Percentiles rank a stretch among this genome's conserved stretches.
These are phyloP conservation scores for Ophiostoma angusticollis DNA, from an alignment of 2,329 filamentous ascomycete species.

Conservation along the genomic window DNA sequence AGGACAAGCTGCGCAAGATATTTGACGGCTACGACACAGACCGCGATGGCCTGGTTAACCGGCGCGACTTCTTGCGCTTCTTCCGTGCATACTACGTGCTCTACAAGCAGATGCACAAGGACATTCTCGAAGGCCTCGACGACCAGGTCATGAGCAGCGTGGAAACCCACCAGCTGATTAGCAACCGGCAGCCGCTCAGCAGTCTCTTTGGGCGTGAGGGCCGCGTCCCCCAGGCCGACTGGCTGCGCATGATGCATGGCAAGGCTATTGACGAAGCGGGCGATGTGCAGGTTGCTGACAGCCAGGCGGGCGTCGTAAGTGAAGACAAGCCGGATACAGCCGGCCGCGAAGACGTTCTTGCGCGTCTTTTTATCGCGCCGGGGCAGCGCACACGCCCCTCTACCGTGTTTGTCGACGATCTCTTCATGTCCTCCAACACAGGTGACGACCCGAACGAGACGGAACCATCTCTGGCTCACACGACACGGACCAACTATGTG, in stretches of 20 bases:
- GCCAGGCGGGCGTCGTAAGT: constrained; percentile 41
- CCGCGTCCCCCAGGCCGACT: constrained; percentile 50
- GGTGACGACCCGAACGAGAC: constrained; percentile 11
- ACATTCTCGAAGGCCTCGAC: constrained; percentile 66
- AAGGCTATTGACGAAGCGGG: constrained; percentile 51
- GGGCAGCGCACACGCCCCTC: constrained; percentile 1
- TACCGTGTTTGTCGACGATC: constrained; percentile 3
- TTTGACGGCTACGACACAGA: constrained; percentile 85
- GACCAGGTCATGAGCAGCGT: constrained; percentile 65
- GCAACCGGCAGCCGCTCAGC: constrained; percentile 63
- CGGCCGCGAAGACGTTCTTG: constrained; percentile 12
- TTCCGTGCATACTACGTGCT: constrained; percentile 87
- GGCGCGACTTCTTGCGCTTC: constrained; percentile 80
- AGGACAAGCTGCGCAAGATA: constrained; percentile 17
- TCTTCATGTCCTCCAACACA: not conserved
- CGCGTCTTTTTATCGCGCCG: constrained; percentile 28
- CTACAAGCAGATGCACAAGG: constrained; percentile 77
- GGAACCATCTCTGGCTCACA: too few relatives aligned
- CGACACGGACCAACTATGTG: constrained; percentile 28
- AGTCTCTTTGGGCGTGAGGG: constrained; percentile 62
- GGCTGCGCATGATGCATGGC: constrained; percentile 48
- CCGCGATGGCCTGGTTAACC: constrained; percentile 69
- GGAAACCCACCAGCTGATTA: constrained; percentile 63
- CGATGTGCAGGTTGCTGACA: constrained; percentile 50
- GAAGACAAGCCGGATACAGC: constrained; percentile 42